phyloP scores from a whole-genome alignment of 2,329 filamentous ascomycete species.

The Alternaria postmessia region DNA sequence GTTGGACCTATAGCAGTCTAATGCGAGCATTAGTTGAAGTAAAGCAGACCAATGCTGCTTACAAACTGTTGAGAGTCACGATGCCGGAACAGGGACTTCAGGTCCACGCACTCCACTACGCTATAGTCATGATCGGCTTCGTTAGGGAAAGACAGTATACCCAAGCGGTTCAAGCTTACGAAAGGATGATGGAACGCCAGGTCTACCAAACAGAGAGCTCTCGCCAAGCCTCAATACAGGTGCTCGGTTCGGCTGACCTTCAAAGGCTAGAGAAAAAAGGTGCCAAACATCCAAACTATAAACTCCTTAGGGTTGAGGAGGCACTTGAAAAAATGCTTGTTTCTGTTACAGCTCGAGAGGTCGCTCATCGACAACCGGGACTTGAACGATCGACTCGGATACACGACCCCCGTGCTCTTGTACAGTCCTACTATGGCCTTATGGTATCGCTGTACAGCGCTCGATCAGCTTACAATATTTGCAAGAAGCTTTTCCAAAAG shows the following conservation, averaged over 20 bases:
- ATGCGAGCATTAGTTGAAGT: constrained; percentile 65
- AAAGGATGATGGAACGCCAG: constrained; percentile 51
- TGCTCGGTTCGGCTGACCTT: constrained; percentile 33
- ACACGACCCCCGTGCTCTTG: constrained; percentile 53
- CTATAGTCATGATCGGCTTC: constrained; percentile 62
- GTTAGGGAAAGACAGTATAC: constrained; percentile 51
- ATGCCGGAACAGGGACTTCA: constrained; percentile 59
- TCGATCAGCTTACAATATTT: constrained; percentile 55
- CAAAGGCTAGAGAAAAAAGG: constrained; percentile 21
- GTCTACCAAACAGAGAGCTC: constrained; percentile 54
- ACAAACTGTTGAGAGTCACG: constrained; percentile 60
- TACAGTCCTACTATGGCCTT: constrained; percentile 62
- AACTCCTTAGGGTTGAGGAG: constrained; percentile 37
- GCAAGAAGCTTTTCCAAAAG: constrained; percentile 38
- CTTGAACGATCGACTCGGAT: constrained; percentile 32
- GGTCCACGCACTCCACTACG: constrained; percentile 61
- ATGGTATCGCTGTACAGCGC: constrained; percentile 65
- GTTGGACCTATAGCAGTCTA: constrained; percentile 67
- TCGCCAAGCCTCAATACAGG: constrained; percentile 51
- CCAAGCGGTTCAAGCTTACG: constrained; percentile 61
- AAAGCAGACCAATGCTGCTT: constrained; percentile 64
- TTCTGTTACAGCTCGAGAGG: constrained; percentile 38
- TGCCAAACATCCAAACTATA: constrained; percentile 23
- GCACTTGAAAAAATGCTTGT: constrained; percentile 38
- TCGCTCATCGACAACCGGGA: constrained; percentile 38